Evolutionary conservation across 208 protist species (phyloP), one percentile per base, ranked within the genome.

Genomic region (Leishmania braziliensis): DNA sequence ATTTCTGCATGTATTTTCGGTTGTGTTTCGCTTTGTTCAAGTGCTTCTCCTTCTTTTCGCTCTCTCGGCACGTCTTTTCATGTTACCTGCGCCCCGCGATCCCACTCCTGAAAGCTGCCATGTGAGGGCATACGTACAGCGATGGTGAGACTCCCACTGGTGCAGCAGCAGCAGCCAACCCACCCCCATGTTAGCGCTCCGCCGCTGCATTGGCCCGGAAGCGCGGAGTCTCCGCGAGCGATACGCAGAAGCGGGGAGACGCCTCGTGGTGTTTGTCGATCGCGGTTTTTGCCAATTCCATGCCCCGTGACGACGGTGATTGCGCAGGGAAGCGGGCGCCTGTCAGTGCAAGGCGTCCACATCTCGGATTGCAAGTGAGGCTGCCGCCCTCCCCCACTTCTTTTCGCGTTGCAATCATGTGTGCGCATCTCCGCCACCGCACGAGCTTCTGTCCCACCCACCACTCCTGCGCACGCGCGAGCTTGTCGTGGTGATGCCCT

Each of bases 21-120:
- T 48, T 56, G 56, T 74, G 65, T 75, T 73, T 81, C 29, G 12
- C 78, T 78, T 62, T 78, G 39, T 58, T 54, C 50, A 73, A 62
- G 5, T 62, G 20, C 60, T 60, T 75, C 36, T 48, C 60, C 33
- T 77, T 83, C 69, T 77, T 66, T 78, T 29, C 66, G 23, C 33
- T 33, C 10, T 73, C 43, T 29, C 26, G 69, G 20, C 46, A 51
- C 39, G 20, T 33, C 69, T 76, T 63, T 76, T 58, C 72, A 62
- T 62, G 72, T 62, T 39, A 62, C 29, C 29, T 29, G 46, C 51
- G 72, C 33, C 51, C 43, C n/a, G 33, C 29, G 18, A n/a, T 62
- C 23, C 33, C 51, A 20, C 51, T 43, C 5, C 5, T 20, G 14
- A 14, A 73, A 29, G 29, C 29, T 39, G 62, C 62, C 12, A 29